Conservation (phyloP, 2,329 filamentous ascomycete genomes). For the Phialophora verrucosa region DNA sequence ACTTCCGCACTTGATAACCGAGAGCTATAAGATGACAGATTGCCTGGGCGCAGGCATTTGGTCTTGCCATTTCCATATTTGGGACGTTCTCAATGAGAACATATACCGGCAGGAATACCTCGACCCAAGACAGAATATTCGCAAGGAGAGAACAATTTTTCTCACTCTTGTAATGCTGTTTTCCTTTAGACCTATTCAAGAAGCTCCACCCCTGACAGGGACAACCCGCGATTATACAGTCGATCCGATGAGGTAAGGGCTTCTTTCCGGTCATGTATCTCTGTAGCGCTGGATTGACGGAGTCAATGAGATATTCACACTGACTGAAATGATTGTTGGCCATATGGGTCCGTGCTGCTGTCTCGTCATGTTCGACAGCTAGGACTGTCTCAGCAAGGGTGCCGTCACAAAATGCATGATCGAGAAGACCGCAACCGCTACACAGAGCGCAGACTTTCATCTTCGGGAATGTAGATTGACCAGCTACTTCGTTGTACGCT, state of each 20-base stretch:
- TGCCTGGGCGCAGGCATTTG: slow-evolving; percentile 75
- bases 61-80: slow-evolving; percentile 62
- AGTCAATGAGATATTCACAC: slow-evolving; percentile 65
- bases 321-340: slow-evolving; percentile 63
- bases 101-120: slow-evolving; percentile 76
- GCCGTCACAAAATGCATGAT: slow-evolving; percentile 69
- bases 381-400: slow-evolving; percentile 65
- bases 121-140: slow-evolving; percentile 74
- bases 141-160: slow-evolving; percentile 76
- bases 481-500: neutral
- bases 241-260: slow-evolving; percentile 63
- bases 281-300: slow-evolving; percentile 70
- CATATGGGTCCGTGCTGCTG: slow-evolving; percentile 74
- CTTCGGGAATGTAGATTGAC: neutral
- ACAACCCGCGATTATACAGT: slow-evolving; percentile 73
- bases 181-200: slow-evolving; percentile 65
- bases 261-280: slow-evolving; percentile 63
- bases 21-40: slow-evolving; percentile 75
- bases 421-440: slow-evolving; percentile 78
- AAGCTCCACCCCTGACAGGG: slow-evolving; percentile 78
- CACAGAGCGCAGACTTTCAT: slow-evolving; percentile 67
- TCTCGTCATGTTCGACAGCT: slow-evolving; percentile 69
- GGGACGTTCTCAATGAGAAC: slow-evolving; percentile 79
- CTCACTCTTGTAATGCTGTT: slow-evolving; percentile 59
- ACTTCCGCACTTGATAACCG: slow-evolving; percentile 75